Base-by-base conservation (phyloP, 495 filamentous ascomycete genomes). In the Penicillium cinerascens region DNA sequence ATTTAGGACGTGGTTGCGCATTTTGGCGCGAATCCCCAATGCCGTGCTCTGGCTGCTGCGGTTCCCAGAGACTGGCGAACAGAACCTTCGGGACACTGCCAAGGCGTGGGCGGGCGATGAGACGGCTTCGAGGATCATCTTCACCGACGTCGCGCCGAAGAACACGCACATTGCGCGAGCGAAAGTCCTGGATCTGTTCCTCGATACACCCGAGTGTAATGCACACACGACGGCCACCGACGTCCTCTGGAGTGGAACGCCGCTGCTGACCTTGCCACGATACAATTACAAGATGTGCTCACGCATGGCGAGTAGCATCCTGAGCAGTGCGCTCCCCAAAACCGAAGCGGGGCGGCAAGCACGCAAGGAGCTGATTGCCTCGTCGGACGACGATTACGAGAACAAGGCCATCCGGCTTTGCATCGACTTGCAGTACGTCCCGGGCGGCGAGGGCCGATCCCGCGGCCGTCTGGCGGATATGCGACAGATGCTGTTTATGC, bases 241-340 rank as follows among this genome's bases (percentile, higher is more conserved):
- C 63, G 86, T 97, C 8, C 77, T 97, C 18, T 99, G 93, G 93
- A 92, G 87, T 41, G 91, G 89, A 46, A 99, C 95, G 6, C 93
- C 93, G 29, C 77, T 99, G 45, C 75, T 97, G 47, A 99, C 93
- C 0, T 78, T 92, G n/a, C 91, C 92, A n/a, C 82, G 92, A 26
- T 93, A 97, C 69, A 80, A 84, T 47, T 96, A 97, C 68, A 99
- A 99, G 74, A 99, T 99, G 93, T 97, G 95, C 70, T 95, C 89
- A 38, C 85, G 95, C 44, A 97, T 98, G 88, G 93, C 93, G 18
- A 92, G 92, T 35, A 92, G 88, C 13, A 97, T 98, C 56, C 77
- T 98, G 11, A 87, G 81, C 53, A 95, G 93, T 36, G 93, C 93
- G 2, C 74, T 97, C 7, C 92, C 95, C 0, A 84, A 82, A 55